phyloP scores from a whole-genome alignment of 2,329 filamentous ascomycete genomes.

The Truncatella angustata region DNA sequence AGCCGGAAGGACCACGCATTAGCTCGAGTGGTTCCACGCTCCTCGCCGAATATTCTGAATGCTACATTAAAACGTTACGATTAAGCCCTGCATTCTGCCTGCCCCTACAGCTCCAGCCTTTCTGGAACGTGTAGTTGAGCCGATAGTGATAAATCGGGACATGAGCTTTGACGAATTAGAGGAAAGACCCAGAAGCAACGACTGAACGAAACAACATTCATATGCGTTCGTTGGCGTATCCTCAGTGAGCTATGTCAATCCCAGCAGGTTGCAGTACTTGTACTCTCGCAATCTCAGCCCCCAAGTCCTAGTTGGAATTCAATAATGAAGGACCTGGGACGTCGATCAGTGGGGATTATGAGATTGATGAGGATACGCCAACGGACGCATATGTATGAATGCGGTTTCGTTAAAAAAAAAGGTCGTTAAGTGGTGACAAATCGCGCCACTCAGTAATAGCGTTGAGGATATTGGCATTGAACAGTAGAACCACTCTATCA shows the following conservation, averaged over 20 bases:
- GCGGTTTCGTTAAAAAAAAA: too few species aligned
- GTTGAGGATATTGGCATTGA: neutral
- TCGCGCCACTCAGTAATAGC: too few species aligned
- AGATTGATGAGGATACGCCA: neutral
- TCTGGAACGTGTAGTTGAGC: too few species aligned
- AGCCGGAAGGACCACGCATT: neutral
- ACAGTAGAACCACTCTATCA: neutral
- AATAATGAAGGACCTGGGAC: too few species aligned
- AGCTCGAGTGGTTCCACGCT: neutral
- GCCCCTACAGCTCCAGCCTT: too few species aligned
- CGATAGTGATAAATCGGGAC: too few species aligned
- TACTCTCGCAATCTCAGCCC: neutral
- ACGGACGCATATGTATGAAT: too few species aligned
- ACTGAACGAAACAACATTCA: too few species aligned
- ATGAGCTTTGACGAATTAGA: too few species aligned
- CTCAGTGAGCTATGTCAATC: neutral
- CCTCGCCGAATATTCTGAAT: neutral
- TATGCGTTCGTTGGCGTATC: neutral
- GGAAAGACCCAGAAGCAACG: too few species aligned
- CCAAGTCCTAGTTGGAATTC: too few species aligned
- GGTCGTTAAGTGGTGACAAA: neutral
- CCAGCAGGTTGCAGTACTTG: too few species aligned
- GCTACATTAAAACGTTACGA: neutral
- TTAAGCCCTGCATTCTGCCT: neutral
- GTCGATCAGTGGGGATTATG: conserved; percentile 1